Evolutionary conservation across 345 rosid species (phyloP).

Genomic region (Angophora floribunda): DNA sequence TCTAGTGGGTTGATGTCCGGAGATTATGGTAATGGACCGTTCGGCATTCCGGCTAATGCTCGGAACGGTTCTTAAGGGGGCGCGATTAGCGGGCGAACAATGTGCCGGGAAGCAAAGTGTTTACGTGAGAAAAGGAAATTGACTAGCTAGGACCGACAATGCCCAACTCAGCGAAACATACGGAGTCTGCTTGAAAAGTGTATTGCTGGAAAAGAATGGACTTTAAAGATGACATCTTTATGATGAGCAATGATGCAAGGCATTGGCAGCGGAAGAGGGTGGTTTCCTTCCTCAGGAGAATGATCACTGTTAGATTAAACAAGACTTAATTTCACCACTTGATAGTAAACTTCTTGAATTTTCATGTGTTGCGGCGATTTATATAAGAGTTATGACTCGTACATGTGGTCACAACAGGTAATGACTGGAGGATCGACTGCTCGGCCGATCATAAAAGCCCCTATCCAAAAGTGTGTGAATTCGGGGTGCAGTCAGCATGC

Average conservation of each 20-base stretch:
- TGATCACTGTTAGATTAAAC: not conserved
- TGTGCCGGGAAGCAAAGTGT: not conserved
- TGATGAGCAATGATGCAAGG: not conserved
- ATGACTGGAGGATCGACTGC: not conserved
- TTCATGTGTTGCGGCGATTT: not conserved
- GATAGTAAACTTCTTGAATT: not conserved
- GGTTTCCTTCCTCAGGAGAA: not conserved
- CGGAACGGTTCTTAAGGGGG: not conserved
- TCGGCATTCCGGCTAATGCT: accelerated
- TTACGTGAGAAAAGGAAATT: not conserved
- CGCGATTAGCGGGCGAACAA: not conserved
- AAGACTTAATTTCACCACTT: not conserved
- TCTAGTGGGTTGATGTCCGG: not conserved
- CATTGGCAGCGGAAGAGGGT: not conserved
- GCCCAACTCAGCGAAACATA: not conserved
- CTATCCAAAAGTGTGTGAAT: not conserved
- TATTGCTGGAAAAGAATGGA: not conserved
- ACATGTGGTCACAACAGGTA: not conserved
- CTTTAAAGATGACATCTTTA: not conserved
- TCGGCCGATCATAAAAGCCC: not conserved
- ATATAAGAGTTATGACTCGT: not conserved
- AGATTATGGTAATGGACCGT: not conserved
- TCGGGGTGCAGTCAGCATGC: not conserved
- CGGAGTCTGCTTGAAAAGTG: not conserved
- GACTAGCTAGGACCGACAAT: not conserved